These are phyloP conservation scores for Melaleuca alternifolia DNA, from an alignment of 345 rosid genomes.

Conservation along the genomic window DNA sequence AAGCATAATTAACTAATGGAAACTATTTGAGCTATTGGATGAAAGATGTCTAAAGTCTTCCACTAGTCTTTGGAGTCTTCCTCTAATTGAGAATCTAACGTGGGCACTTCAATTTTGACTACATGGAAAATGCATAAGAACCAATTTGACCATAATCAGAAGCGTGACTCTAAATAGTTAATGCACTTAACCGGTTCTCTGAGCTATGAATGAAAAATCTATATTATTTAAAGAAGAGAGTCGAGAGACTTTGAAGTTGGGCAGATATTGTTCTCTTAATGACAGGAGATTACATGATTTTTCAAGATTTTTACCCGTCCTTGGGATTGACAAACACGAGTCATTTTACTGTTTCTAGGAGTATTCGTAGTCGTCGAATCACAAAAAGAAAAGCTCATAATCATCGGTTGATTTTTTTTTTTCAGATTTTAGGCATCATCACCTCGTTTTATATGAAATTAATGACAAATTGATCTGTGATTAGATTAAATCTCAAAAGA, in stretches of 20 bases:
- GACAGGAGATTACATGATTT: neutral
- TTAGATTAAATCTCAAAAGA: too few species aligned
- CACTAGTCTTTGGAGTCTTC: neutral
- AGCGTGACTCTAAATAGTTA: too few species aligned
- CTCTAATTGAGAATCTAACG: neutral
- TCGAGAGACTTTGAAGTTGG: neutral
- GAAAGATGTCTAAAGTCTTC: too few species aligned
- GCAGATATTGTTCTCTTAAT: neutral
- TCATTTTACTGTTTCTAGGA: too few species aligned
- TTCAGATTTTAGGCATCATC: too few species aligned
- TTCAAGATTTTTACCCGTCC: neutral
- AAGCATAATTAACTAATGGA: neutral
- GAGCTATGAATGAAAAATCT: neutral
- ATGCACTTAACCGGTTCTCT: too few species aligned
- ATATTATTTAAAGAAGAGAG: neutral
- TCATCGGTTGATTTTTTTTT: too few species aligned
- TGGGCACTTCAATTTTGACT: neutral
- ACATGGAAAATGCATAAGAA: neutral
- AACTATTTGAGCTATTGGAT: neutral
- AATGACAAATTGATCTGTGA: too few species aligned
- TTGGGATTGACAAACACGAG: too few species aligned
- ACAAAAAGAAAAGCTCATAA: too few species aligned
- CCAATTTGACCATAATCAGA: neutral
- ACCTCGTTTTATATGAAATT: too few species aligned
- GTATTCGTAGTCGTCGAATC: too few species aligned